phyloP scores from a whole-genome alignment of 75 land plant genomes.

The Cupressus sempervirens region DNA sequence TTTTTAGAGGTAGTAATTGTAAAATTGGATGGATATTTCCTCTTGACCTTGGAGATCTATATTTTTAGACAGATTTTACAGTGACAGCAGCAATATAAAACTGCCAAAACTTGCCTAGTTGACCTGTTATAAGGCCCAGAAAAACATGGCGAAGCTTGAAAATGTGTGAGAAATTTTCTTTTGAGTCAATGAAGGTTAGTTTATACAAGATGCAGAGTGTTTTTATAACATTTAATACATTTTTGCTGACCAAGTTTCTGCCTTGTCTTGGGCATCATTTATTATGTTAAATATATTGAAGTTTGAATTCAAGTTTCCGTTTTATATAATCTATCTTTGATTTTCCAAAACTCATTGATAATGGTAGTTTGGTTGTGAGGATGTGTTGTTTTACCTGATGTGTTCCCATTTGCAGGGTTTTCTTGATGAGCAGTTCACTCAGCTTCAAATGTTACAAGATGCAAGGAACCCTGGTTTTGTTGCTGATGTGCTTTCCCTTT shows the following conservation, averaged over 20 bases:
- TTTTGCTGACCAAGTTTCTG: background rate
- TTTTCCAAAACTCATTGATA: background rate
- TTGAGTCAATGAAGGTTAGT: background rate
- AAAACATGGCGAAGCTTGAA: background rate
- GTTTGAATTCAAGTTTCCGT: background rate
- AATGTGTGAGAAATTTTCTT: background rate
- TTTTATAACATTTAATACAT: background rate
- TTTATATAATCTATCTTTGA: background rate
- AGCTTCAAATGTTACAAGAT: conserved; percentile 41
- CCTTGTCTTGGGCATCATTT: background rate
- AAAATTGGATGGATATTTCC: background rate
- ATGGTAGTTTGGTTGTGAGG: background rate
- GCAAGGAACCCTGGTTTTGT: conserved; percentile 36
- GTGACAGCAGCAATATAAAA: background rate
- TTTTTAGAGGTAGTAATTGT: no score
- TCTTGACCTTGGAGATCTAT: background rate
- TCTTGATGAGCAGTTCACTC: conserved; percentile 37
- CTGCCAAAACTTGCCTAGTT: background rate
- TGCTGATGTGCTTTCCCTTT: conserved; percentile 30
- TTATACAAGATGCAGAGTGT: background rate
- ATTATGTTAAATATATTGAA: background rate
- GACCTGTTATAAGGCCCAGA: background rate
- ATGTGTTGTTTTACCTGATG: background rate
- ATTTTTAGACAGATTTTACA: background rate
- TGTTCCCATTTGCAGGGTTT: conserved; percentile 18